A percentile compares a stretch with the other conserved stretches of the same genome.
These are phyloP conservation scores for Colletotrichum tropicale DNA, from an alignment of 2,329 filamentous ascomycete genomes.

Conservation along the genomic window DNA sequence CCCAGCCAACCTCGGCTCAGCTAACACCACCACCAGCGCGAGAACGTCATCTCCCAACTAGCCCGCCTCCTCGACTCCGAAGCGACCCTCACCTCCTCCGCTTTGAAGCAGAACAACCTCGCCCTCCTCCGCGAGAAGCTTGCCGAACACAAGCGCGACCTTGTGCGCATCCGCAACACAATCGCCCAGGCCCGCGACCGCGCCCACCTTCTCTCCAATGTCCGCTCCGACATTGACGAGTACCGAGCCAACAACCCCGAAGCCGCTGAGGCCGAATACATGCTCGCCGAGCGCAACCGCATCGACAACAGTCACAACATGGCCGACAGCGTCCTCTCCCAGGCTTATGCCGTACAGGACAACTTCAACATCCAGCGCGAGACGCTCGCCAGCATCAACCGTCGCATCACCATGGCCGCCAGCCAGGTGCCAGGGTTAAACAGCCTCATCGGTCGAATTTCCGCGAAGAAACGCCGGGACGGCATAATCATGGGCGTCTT, in stretches of 20 bases:
- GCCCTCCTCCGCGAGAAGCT: slow-evolving; percentile 90
- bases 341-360: slow-evolving; percentile 97
- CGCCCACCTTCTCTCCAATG: slow-evolving; percentile 87
- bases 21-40: slow-evolving; percentile 62
- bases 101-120: slow-evolving; percentile 96
- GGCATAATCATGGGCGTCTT: slow-evolving; percentile 92
- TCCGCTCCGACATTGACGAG: slow-evolving; percentile 89
- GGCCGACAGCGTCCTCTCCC: slow-evolving; percentile 88
- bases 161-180: slow-evolving; percentile 73
- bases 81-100: slow-evolving; percentile 82
- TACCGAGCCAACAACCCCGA: slow-evolving; percentile 84
- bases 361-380: slow-evolving; percentile 87
- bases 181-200: slow-evolving; percentile 83
- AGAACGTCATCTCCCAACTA: slow-evolving; percentile 81
- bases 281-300: slow-evolving; percentile 85
- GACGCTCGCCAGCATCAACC: slow-evolving; percentile 85
- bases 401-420: slow-evolving; percentile 86
- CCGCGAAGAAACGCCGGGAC: slow-evolving; percentile 92
- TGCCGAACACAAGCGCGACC: slow-evolving; percentile 82
- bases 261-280: slow-evolving; percentile 91
- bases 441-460: slow-evolving; percentile 88
- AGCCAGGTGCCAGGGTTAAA: slow-evolving; percentile 94
- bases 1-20: neutral
- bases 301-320: slow-evolving; percentile 91
- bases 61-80: slow-evolving; percentile 92